phyloP scores from a whole-genome alignment of 345 rosid species.

The Linum trigynum region DNA sequence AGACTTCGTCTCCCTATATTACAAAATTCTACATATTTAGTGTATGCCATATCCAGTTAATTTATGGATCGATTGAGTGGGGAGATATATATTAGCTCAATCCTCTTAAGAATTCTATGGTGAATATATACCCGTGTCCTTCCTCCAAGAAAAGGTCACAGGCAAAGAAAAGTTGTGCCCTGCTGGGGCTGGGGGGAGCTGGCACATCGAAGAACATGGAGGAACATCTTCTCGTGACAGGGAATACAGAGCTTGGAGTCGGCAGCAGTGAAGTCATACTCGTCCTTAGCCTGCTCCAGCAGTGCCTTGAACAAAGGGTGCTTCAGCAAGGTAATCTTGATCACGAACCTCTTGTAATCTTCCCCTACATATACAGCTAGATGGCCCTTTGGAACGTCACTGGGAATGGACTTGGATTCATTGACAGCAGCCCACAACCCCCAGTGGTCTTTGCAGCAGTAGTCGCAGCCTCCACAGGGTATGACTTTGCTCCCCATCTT shows the following conservation, averaged over 20 bases:
- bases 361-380: slow-evolving; percentile 78
- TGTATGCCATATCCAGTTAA: slow-evolving; percentile 16
- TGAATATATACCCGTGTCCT: neutral
- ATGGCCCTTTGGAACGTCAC: slow-evolving; percentile 82
- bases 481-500: slow-evolving; percentile 36
- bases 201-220: slow-evolving; percentile 58
- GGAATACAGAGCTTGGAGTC: slow-evolving; percentile 70
- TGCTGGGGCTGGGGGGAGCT: slow-evolving; percentile 31
- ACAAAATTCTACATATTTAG: slow-evolving; percentile 21
- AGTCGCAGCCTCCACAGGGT: slow-evolving; percentile 39
- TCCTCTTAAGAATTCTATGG: slow-evolving; percentile 17
- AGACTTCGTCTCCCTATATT: slow-evolving; percentile 15
- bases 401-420: slow-evolving; percentile 44
- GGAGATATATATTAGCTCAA: slow-evolving; percentile 17
- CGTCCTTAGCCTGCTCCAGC: slow-evolving; percentile 68
- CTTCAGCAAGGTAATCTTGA: slow-evolving; percentile 51
- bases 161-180: slow-evolving; percentile 27
- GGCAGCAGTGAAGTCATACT: slow-evolving; percentile 42
- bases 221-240: slow-evolving; percentile 65
- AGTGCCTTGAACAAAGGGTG: slow-evolving; percentile 72
- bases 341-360: slow-evolving; percentile 52
- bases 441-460: slow-evolving; percentile 29
- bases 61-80: neutral
- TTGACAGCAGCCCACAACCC: slow-evolving; percentile 33
- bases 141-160: slow-evolving; percentile 12